Percentiles rank a stretch among this genome's conserved stretches.
These are phyloP conservation scores for Rhizopus microsporus DNA, from an alignment of 371 early-diverging fungal species.

Conservation along the genomic window DNA sequence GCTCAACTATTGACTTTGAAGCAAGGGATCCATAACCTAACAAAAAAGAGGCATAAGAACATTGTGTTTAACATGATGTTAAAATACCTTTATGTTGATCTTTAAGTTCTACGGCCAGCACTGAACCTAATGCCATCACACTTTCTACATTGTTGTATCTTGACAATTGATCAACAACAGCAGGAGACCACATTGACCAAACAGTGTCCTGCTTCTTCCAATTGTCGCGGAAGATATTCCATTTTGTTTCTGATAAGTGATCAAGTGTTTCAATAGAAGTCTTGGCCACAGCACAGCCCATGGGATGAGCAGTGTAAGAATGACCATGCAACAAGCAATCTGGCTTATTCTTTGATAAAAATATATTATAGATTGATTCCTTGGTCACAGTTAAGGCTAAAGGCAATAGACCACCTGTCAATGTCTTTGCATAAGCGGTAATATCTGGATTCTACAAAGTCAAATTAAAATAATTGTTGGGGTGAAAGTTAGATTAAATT, in stretches of 20 bases:
- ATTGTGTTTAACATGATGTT: background rate
- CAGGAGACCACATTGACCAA: conserved; percentile 64
- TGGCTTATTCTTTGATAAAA: conserved; percentile 65
- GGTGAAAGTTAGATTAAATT: conserved; percentile 17
- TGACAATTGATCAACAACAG: conserved; percentile 54
- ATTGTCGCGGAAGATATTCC: conserved; percentile 40
- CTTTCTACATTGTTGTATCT: conserved; percentile 61
- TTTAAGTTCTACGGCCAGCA: conserved; percentile 71
- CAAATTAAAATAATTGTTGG: conserved; percentile 13
- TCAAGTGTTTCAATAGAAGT: conserved; percentile 60
- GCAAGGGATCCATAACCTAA: conserved; percentile 63
- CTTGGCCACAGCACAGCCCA: conserved; percentile 77
- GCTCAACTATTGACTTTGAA: conserved; percentile 48
- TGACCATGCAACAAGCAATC: conserved; percentile 83
- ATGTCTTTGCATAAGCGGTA: conserved; percentile 74
- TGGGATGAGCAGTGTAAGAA: conserved; percentile 85
- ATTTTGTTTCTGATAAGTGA: conserved; percentile 33
- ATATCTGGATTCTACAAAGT: conserved; percentile 69
- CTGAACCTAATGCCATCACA: conserved; percentile 73
- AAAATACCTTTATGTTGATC: conserved; percentile 43
- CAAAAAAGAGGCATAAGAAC: background rate
- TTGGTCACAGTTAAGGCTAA: conserved; percentile 73
- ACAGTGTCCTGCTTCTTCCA: conserved; percentile 40
- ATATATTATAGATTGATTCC: conserved; percentile 65
- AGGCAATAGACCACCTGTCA: conserved; percentile 81